phyloP scores from a whole-genome alignment of 805 yeast genomes.

The Candida fluviatilis region DNA sequence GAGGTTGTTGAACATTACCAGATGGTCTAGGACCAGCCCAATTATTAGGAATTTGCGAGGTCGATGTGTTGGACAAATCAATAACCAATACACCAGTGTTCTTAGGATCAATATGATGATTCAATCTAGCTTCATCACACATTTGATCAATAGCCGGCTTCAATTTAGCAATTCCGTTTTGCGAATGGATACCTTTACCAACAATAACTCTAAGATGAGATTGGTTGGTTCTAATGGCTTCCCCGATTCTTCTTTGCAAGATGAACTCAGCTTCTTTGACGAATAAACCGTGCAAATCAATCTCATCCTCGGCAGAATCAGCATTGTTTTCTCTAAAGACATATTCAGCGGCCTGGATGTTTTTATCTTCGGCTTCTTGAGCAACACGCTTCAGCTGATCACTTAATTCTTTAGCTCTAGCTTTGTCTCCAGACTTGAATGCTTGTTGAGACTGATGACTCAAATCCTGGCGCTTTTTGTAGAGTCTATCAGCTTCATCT shows the following conservation, averaged over 20 bases:
- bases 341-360: conserved; percentile 82
- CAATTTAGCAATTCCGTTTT: conserved; percentile 76
- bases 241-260: conserved; percentile 67
- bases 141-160: conserved; percentile 84
- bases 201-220: conserved; percentile 74
- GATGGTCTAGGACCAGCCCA: conserved; percentile 19
- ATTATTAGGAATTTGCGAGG: conserved; percentile 26
- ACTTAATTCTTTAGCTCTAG: conserved; percentile 68
- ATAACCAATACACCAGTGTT: conserved; percentile 81
- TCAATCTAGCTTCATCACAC: conserved; percentile 63
- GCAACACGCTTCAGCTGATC: conserved; percentile 60
- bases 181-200: conserved; percentile 88
- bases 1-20: conserved; percentile 9
- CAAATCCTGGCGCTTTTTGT: conserved; percentile 48
- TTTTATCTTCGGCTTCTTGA: conserved; percentile 61
- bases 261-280: conserved; percentile 85
- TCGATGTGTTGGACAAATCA: conserved; percentile 39
- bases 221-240: conserved; percentile 57
- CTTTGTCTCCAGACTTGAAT: conserved; percentile 68
- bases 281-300: conserved; percentile 88
- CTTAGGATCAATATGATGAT: conserved; percentile 57
- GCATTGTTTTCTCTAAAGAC: conserved; percentile 85
- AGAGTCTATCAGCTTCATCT: conserved; percentile 63
- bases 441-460: conserved; percentile 74
- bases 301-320: conserved; percentile 81